Base-by-base conservation (phyloP, 169 alveolate species). In the Plasmodium inui region DNA sequence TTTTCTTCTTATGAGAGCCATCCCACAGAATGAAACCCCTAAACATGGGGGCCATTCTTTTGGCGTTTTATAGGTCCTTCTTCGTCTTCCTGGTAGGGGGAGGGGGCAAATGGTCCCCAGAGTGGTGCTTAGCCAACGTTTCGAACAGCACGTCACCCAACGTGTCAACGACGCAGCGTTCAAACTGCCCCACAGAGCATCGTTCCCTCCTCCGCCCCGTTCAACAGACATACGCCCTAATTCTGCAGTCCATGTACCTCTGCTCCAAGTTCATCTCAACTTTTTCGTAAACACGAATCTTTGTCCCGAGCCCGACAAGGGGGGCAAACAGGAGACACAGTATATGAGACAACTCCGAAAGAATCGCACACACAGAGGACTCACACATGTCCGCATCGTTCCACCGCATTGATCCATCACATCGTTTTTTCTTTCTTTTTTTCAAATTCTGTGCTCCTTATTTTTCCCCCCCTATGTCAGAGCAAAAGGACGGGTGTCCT, bases 271-370 rank as follows among this genome's bases (percentile, higher is more conserved):
- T 57, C 71, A 72, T 55, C 39, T 78, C 71, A 79, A 34, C 94
- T 70, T 88, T 88, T 79, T 14, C 86, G 94, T 88, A 88, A 88
- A 78, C 76, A 67, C 37, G 37, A 26, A 67, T 67, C n/a, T 28
- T 9, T 28, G 41, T 67, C 76, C 76, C 14, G 30, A 26, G n/a
- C 76, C 76, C 37, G 8, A 19, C 12, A 67, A 4, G 76, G 22
- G 22, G n/a, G 61, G 22, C 14, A 50, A 12, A 50, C 22, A 8
- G 61, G 22, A 50, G 1, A 50, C 22, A 50, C 61, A 22, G 8
- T 14, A 50, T 50, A 50, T 50, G 61, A 50, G 61, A 14, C 19
- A 50, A 50, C 22, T 44, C 55, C 55, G 6, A 50, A 50, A 50
- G 22, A 50, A 14, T 6, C 61, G 61, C 61, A 14, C 61, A 50